Evolutionary conservation across 2,329 filamentous ascomycete genomes (phyloP).

Genomic region (Rhynchosporium graminicola): DNA sequence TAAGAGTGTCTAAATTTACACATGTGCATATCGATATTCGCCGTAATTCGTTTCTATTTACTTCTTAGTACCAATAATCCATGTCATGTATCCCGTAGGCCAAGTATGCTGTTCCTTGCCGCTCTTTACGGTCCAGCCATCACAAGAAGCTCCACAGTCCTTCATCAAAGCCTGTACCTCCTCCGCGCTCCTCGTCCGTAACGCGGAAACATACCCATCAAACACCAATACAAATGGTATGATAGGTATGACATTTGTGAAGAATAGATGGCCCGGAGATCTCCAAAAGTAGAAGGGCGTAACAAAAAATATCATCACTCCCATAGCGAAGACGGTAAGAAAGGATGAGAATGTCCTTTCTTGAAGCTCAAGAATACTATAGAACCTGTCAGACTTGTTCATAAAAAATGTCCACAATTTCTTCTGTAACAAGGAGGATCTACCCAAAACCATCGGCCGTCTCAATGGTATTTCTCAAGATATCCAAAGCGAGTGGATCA

Average conservation of each 20-base stretch:
- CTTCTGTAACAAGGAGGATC: slow-evolving; percentile 21
- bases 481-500: slow-evolving; percentile 59
- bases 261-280: slow-evolving; percentile 52
- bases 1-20: neutral
- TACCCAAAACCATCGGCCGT: slow-evolving; percentile 66
- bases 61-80: slow-evolving; percentile 45
- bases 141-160: slow-evolving; percentile 48
- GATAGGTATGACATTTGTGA: slow-evolving; percentile 66
- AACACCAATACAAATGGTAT: slow-evolving; percentile 67
- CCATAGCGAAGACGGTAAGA: slow-evolving; percentile 54
- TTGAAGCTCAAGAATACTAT: slow-evolving; percentile 71
- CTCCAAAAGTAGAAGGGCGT: slow-evolving; percentile 52
- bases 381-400: slow-evolving; percentile 8
- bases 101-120: slow-evolving; percentile 48
- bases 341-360: slow-evolving; percentile 59
- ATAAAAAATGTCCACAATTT: neutral
- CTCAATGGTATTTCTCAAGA: slow-evolving; percentile 64
- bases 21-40: neutral
- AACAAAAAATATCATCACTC: slow-evolving; percentile 51
- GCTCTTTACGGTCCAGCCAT: slow-evolving; percentile 46
- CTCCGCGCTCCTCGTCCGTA: slow-evolving; percentile 65
- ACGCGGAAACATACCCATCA: slow-evolving; percentile 67
- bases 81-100: slow-evolving; percentile 50
- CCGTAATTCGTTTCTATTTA: neutral
- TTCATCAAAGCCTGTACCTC: slow-evolving; percentile 64